A percentile compares a stretch with the other conserved stretches of the same genome.
Evolutionary conservation across 1,139 yeast species (phyloP).

Genomic region (Blastobotrys petasosporus): DNA sequence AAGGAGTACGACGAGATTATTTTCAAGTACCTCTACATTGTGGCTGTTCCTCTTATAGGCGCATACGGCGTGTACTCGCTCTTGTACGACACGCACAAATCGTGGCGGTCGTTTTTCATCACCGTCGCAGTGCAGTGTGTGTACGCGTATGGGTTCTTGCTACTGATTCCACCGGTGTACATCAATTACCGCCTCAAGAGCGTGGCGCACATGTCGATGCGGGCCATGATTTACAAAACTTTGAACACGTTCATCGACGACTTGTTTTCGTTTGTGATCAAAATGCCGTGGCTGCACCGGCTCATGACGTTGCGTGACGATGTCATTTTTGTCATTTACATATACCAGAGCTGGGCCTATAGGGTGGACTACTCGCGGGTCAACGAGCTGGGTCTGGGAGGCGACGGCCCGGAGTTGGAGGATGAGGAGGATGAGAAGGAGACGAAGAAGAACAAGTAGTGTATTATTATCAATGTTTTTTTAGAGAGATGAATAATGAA

Average conservation of each 20-base stretch:
- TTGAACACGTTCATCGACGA: constrained; percentile 40
- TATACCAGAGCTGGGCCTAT: constrained; percentile 39
- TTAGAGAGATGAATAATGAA: background rate
- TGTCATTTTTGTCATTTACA: constrained; percentile 36
- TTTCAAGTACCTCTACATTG: constrained; percentile 36
- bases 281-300: constrained; percentile 38
- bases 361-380: constrained; percentile 37
- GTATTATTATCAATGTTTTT: background rate
- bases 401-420: constrained; percentile 28
- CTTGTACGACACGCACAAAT: constrained; percentile 37
- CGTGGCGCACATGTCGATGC: constrained; percentile 40
- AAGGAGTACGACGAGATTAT: constrained; percentile 39
- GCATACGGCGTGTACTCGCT: constrained; percentile 37
- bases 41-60: constrained; percentile 35
- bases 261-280: constrained; percentile 39
- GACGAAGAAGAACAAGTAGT: constrained; percentile 3
- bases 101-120: constrained; percentile 40
- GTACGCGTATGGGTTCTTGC: constrained; percentile 39
- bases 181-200: constrained; percentile 39
- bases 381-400: constrained; percentile 40
- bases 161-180: constrained; percentile 38
- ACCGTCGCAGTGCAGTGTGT: constrained; percentile 39
- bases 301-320: constrained; percentile 40
- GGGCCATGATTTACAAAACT: constrained; percentile 39
- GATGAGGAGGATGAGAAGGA: constrained; percentile 3